These are phyloP conservation scores for Selenicereus undatus DNA, from an alignment of 148 eudicot species.

Conservation along the genomic window DNA sequence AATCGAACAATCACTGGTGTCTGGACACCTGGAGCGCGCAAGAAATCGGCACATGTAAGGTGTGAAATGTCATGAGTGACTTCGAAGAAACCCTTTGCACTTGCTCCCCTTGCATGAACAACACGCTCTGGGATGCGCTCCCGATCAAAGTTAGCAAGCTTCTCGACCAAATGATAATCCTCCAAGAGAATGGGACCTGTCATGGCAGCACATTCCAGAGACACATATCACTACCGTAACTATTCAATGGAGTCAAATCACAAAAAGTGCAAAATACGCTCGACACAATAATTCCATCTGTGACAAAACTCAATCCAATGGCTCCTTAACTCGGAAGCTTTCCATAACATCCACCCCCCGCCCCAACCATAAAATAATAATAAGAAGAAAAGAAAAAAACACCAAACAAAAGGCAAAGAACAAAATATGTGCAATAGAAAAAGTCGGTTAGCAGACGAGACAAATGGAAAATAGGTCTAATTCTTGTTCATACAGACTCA, in stretches of 20 bases:
- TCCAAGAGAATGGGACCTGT: conserved; percentile 76
- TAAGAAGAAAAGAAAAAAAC: no score
- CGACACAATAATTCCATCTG: neutral
- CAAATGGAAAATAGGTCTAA: neutral
- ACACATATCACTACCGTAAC: neutral
- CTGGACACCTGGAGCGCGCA: conserved; percentile 90
- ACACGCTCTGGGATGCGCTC: conserved; percentile 86
- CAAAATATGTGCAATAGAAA: no score
- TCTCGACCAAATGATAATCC: conserved; percentile 78
- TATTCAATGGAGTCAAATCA: neutral
- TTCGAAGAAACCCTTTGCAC: conserved; percentile 83
- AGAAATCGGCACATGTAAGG: conserved; percentile 91
- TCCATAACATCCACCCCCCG: neutral
- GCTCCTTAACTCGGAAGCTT: neutral
- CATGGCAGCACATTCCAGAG: neutral
- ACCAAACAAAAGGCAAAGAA: neutral
- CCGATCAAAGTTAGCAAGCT: conserved; percentile 69
- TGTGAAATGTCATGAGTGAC: conserved; percentile 80
- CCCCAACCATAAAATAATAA: neutral
- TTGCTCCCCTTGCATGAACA: conserved; percentile 79
- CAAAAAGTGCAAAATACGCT: neutral
- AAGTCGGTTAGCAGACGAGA: neutral
- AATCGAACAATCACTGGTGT: conserved; percentile 93
- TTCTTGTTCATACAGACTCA: neutral
- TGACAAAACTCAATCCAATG: neutral